phyloP scores from a whole-genome alignment of 2,329 filamentous ascomycete genomes.

The Colletotrichum tamarilloi region DNA sequence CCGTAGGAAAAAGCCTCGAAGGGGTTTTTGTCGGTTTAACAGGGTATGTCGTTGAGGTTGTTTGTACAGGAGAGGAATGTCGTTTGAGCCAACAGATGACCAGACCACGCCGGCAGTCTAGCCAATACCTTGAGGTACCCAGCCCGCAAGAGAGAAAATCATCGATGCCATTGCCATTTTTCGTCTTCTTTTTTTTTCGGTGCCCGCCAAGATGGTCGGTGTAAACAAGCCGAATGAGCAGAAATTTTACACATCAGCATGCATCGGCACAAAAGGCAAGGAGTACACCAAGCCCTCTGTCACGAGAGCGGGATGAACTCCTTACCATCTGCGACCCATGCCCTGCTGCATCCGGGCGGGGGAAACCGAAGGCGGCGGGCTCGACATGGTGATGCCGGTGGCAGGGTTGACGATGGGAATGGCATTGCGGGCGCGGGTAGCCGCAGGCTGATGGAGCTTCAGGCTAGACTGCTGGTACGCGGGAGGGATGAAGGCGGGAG shows the following conservation, averaged over 20 bases:
- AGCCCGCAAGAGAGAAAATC: conserved; percentile 49
- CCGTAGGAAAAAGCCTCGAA: conserved; percentile 43
- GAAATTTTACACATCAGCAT: conserved; percentile 47
- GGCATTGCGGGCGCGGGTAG: conserved; percentile 90
- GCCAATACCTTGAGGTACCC: conserved; percentile 48
- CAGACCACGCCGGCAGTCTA: conserved; percentile 42
- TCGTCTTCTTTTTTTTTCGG: conserved; percentile 49
- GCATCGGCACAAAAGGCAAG: conserved; percentile 50
- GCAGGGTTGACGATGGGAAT: conserved; percentile 98
- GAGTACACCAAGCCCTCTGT: conserved; percentile 44
- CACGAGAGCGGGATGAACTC: conserved; percentile 47
- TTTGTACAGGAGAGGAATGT: conserved; percentile 57
- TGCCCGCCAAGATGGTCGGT: conserved; percentile 61
- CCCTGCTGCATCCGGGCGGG: conserved; percentile 70
- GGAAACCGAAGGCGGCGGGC: conserved; percentile 81
- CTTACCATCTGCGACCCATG: conserved; percentile 66
- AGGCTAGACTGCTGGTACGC: conserved; percentile 73
- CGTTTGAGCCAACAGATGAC: conserved; percentile 41
- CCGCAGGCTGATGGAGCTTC: conserved; percentile 91
- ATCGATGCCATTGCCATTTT: conserved; percentile 52
- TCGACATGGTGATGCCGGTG: conserved; percentile 88
- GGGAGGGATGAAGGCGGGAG: conserved; percentile 74
- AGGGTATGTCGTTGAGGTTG: conserved; percentile 59
- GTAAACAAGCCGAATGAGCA: conserved; percentile 51
- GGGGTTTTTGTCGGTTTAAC: conserved; percentile 44